Percentiles rank a stretch among this genome's conserved stretches.
phyloP scores from a whole-genome alignment of 352 stramenopile genomes.

The Globisporangium polare region DNA sequence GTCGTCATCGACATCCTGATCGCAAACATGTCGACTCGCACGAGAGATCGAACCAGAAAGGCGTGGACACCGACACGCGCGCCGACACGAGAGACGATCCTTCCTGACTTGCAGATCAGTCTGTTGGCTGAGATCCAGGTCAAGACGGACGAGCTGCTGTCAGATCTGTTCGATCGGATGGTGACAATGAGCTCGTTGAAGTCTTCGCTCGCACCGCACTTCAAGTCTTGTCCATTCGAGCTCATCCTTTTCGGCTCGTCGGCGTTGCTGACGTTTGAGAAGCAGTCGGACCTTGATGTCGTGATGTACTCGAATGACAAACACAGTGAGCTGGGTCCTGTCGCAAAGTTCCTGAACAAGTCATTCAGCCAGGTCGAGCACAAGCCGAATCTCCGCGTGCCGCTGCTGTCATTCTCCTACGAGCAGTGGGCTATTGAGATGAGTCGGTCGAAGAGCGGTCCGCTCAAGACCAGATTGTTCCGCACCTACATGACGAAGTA shows the following conservation, averaged over 20 bases:
- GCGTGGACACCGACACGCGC: slow-evolving; percentile 24
- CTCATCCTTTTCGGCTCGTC: slow-evolving; percentile 71
- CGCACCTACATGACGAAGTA: slow-evolving; percentile 64
- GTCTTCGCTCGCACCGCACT: slow-evolving; percentile 29
- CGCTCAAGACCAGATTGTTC: slow-evolving; percentile 68
- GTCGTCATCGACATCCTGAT: slow-evolving; percentile 55
- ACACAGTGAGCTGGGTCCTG: slow-evolving; percentile 24
- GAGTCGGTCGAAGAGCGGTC: slow-evolving; percentile 49
- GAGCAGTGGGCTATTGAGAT: slow-evolving; percentile 68
- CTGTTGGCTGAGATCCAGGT: slow-evolving; percentile 51
- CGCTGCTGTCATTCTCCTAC: slow-evolving; percentile 59
- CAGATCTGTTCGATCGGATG: slow-evolving; percentile 62
- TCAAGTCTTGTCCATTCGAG: slow-evolving; percentile 39
- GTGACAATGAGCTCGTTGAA: slow-evolving; percentile 43
- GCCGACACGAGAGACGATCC: slow-evolving; percentile 25
- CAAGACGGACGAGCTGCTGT: slow-evolving; percentile 45
- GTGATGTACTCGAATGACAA: slow-evolving; percentile 24
- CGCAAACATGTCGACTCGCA: slow-evolving; percentile 31
- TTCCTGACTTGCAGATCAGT: slow-evolving; percentile 56
- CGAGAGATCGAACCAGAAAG: slow-evolving; percentile 16
- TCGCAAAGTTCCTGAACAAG: slow-evolving; percentile 27
- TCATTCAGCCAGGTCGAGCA: slow-evolving; percentile 32
- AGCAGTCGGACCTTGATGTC: slow-evolving; percentile 72
- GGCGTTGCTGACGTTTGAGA: slow-evolving; percentile 67
- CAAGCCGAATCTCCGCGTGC: slow-evolving; percentile 49